phyloP scores from a whole-genome alignment of 192 early-diverging fungal species.

The Entomortierella beljakovae region DNA sequence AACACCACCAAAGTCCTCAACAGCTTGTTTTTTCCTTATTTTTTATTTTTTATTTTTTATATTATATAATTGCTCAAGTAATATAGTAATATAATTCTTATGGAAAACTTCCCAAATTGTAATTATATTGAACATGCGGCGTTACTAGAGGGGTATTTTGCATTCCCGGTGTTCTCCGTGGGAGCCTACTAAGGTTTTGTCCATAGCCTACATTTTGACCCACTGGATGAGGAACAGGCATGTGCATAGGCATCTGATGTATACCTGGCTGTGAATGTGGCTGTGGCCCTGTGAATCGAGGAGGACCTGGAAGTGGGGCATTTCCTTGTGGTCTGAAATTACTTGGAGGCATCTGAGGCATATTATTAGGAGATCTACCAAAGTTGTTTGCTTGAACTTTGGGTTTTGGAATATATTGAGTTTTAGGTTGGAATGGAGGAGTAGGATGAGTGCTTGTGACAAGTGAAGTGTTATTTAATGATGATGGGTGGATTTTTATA shows the following conservation, averaged over 20 bases:
- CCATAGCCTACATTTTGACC: background rate
- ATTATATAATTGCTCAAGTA: too few relatives aligned
- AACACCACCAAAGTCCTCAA: background rate
- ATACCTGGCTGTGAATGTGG: constrained; percentile 22
- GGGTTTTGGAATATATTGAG: constrained; percentile 23
- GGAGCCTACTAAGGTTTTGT: background rate
- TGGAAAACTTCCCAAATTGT: constrained; percentile 30
- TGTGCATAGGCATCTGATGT: constrained; percentile 8
- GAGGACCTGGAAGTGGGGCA: background rate
- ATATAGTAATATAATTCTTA: background rate
- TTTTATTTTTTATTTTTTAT: background rate
- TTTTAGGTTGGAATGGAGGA: constrained; percentile 21
- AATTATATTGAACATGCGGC: constrained; percentile 37
- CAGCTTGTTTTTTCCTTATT: background rate
- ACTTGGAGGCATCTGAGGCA: background rate
- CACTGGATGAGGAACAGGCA: constrained; percentile 27
- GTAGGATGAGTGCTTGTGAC: constrained; percentile 12
- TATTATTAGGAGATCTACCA: background rate
- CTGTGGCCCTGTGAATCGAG: background rate
- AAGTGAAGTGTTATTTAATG: constrained; percentile 27
- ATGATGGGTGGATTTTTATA: background rate
- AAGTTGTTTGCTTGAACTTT: background rate
- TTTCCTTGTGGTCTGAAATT: background rate
- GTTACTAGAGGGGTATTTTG: constrained; percentile 1
- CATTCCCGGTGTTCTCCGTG: constrained; percentile 15